phyloP scores from a whole-genome alignment of 176 grass and related monocot species.

The Sorghum bicolor region DNA sequence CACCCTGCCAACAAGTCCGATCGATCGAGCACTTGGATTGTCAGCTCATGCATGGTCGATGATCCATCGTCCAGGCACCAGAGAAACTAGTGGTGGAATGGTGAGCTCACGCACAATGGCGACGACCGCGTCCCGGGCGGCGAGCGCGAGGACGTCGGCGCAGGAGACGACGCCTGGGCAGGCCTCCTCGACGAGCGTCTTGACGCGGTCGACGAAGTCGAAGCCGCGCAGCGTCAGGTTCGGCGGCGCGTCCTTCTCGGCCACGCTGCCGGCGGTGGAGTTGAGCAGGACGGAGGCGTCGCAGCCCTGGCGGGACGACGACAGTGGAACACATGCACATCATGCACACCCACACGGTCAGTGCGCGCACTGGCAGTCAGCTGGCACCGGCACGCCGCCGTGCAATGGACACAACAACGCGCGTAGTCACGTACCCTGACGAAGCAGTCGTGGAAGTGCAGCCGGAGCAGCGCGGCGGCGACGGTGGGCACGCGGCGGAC shows the following conservation, averaged over 20 bases:
- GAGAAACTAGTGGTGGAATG: no score
- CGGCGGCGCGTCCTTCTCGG: slow-evolving; percentile 78
- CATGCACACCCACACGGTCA: not conserved
- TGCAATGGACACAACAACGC: not conserved
- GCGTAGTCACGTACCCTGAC: slow-evolving; percentile 51
- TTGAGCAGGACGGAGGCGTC: slow-evolving; percentile 82
- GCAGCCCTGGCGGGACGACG: slow-evolving; percentile 49
- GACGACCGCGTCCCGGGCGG: slow-evolving; percentile 69
- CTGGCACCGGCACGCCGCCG: no score
- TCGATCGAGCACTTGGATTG: not conserved
- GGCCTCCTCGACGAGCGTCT: slow-evolving; percentile 65
- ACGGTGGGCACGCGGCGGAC: slow-evolving; percentile 69
- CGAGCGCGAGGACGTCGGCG: slow-evolving; percentile 65
- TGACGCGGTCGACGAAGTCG: slow-evolving; percentile 64
- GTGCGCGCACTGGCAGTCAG: not conserved
- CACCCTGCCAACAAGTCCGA: slow-evolving; percentile 37
- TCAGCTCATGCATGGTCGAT: not conserved
- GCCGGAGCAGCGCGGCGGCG: slow-evolving; percentile 74
- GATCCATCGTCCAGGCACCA: not conserved
- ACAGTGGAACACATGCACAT: no score
- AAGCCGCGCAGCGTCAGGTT: slow-evolving; percentile 86
- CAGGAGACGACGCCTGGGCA: slow-evolving; percentile 81
- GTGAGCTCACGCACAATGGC: slow-evolving; percentile 46
- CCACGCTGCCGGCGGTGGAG: slow-evolving; percentile 41
- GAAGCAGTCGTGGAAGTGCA: slow-evolving; percentile 95